Base-by-base conservation (phyloP, 345 rosid genomes). In the Pelargonium nanum region DNA sequence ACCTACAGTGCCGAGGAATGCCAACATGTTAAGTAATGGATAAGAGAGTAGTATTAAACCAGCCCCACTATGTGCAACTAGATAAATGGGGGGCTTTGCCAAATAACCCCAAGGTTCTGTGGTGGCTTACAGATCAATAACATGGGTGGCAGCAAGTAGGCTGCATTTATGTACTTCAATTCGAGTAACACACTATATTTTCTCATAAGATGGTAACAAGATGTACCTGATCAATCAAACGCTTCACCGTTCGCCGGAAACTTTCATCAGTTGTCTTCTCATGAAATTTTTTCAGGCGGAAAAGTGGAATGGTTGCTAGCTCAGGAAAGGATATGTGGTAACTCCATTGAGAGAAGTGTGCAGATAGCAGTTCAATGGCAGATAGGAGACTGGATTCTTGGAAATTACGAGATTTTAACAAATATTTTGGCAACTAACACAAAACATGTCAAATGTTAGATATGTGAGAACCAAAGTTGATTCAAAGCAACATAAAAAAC, bases 281-380 rank as follows among this genome's bases (percentile, higher is more conserved):
- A 59, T 71, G 75, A 67, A 80, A 85, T 69, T 84, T 89, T 78
- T 69, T 89, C 52, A 87, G 69, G 64, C 75, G 70, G 71, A 87
- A 74, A 59, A 89, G 53, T 19, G 99, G 85, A 48, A 90, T 68
- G 16, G 95, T 85, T 53, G 95, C 90, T 68, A 89, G 76, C 72
- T 93, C 99, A 7, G 97, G 99, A 64, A 93, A 87, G 20, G 97
- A 84, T 67, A 93, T 83, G 76, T 89, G 87, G 64, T 76, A 75
- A 71, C 99, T 84, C 99, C 96, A 89, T 53, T 81, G 88, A 71
- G 85, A 75, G 71, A 89, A 89, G 78, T 93, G 99, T 28, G 24
- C 69, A 8, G 84, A 81, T 56, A 93, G 88, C 52, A 93, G 74
- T 78, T 87, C 90, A 75, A 87, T 64, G 71, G 81, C 76, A 32